Evolutionary conservation across 768 basidiomycete species (phyloP).

Genomic region (Suillus luteus): DNA sequence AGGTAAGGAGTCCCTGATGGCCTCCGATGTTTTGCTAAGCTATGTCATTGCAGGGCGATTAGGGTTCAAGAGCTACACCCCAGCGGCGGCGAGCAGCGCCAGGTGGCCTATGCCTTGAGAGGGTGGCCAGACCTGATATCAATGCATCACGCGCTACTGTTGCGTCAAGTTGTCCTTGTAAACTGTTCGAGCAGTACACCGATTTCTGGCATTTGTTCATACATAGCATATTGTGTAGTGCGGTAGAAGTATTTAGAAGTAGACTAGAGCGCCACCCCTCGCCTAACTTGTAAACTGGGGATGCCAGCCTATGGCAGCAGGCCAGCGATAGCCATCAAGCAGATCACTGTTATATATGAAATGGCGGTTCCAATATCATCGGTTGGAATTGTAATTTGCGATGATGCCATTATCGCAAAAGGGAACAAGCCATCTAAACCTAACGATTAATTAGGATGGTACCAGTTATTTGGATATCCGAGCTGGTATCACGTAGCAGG

Average conservation of each 20-base stretch:
- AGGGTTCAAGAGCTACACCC: background rate
- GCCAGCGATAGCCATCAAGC: background rate
- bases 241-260: conserved; percentile 7
- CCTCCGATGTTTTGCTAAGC: background rate
- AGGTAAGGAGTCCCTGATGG: background rate
- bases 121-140: background rate
- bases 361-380: background rate
- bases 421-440: background rate
- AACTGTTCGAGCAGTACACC: conserved; percentile 6
- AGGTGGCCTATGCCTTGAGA: background rate
- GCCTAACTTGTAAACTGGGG: background rate
- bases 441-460: background rate
- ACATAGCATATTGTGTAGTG: conserved; percentile 7
- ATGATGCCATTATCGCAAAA: background rate
- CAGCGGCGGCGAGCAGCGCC: background rate
- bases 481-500: background rate
- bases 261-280: background rate
- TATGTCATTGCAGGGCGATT: background rate
- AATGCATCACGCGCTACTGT: background rate
- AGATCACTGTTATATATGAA: background rate
- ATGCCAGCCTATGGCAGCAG: background rate
- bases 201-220: background rate
- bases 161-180: conserved; percentile 8
- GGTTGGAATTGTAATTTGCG: background rate
- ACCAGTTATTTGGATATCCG: background rate